Conservation (phyloP, 2,329 filamentous ascomycete genomes). For the Elsinoe fawcettii region DNA sequence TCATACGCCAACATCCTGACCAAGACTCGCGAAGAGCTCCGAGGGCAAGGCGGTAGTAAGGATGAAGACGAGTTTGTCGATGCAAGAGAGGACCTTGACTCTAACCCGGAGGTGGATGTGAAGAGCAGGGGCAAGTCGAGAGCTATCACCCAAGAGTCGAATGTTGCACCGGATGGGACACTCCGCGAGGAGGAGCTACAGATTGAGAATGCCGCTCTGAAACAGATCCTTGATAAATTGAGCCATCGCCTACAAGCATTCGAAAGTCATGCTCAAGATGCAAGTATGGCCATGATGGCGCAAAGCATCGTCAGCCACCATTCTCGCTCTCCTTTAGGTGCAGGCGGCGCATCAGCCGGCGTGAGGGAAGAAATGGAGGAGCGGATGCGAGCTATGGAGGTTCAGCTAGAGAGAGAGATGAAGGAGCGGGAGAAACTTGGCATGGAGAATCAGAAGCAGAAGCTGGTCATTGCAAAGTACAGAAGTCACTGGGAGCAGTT, state of each 20-base stretch:
- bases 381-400: constrained; percentile 49
- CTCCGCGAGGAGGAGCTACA: constrained; percentile 64
- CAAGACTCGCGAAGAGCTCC: constrained; percentile 36
- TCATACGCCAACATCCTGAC: constrained; percentile 82
- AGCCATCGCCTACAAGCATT: constrained; percentile 85
- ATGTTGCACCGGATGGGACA: constrained; percentile 22
- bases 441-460: constrained; percentile 54
- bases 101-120: constrained; percentile 22
- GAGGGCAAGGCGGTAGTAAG: constrained; percentile 36
- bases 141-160: constrained; percentile 31
- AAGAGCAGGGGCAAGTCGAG: constrained; percentile 32
- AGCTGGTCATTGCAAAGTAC: constrained; percentile 56
- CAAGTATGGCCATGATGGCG: constrained; percentile 62
- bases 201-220: constrained; percentile 79
- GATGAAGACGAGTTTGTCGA: constrained; percentile 86
- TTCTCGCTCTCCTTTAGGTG: constrained; percentile 11
- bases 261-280: constrained; percentile 84
- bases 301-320: constrained; percentile 54
- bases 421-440: constrained; percentile 56
- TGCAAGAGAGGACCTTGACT: constrained; percentile 54
- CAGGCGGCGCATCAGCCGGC: constrained; percentile 11
- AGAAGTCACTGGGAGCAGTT: constrained; percentile 61
- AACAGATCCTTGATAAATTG: constrained; percentile 76
- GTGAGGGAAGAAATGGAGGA: constrained; percentile 7
- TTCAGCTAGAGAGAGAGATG: constrained; percentile 45